Conservation (phyloP, 495 filamentous ascomycete species). For the Aspergillus panamensis region DNA sequence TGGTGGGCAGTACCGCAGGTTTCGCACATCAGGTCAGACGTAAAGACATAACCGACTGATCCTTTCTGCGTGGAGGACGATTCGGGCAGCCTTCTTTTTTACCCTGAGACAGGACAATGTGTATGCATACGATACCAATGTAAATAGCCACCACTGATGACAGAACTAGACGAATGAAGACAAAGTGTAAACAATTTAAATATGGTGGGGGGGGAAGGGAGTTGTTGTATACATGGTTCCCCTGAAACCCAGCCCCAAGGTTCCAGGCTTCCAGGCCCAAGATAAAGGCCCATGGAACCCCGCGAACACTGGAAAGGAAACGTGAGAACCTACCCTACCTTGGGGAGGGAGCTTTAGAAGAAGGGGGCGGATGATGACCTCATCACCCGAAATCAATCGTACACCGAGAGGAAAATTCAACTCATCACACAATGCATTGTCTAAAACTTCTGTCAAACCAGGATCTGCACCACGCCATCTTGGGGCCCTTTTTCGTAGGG, state of each 20-base stretch:
- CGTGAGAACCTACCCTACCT: no score
- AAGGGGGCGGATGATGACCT: neutral
- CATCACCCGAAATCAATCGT: neutral
- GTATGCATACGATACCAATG: neutral
- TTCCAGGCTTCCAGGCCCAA: no score
- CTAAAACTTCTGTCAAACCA: neutral
- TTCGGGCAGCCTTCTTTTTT: neutral
- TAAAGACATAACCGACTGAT: neutral
- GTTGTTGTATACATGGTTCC: neutral
- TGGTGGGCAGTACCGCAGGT: constrained; percentile 79
- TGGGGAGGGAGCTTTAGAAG: neutral
- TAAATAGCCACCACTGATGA: neutral
- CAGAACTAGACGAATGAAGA: neutral
- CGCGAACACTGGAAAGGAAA: no score
- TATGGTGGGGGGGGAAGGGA: neutral
- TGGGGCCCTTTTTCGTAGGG: neutral
- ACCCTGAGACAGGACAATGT: neutral
- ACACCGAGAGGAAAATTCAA: neutral
- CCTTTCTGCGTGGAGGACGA: neutral
- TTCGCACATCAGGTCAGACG: constrained; percentile 18
- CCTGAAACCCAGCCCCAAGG: no score
- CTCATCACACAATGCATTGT: no score
- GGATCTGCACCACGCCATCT: constrained; percentile 12
- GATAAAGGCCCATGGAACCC: no score
- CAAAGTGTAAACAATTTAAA: neutral